These are phyloP conservation scores for Sporothrix curviconia DNA, from an alignment of 2,329 filamentous ascomycete species.

Conservation along the genomic window DNA sequence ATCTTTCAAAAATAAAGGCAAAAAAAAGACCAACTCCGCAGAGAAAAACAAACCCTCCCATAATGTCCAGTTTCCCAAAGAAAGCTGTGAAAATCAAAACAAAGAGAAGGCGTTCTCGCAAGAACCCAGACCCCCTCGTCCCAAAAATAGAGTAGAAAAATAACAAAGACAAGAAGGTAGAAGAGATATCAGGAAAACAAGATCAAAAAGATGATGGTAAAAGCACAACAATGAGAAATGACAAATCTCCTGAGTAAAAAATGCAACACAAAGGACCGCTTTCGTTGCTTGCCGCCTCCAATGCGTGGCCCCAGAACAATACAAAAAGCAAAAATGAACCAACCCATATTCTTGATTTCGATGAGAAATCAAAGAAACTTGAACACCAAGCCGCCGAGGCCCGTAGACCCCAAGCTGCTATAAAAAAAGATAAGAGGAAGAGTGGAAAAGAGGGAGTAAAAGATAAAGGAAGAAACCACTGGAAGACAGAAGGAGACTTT, in stretches of 20 bases:
- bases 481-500: constrained; percentile 29
- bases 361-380: constrained; percentile 9
- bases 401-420: neutral
- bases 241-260: constrained; percentile 2
- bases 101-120: neutral
- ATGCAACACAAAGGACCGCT: constrained; percentile 11
- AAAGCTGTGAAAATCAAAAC: neutral
- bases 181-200: neutral
- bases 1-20: constrained; percentile 13
- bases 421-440: constrained; percentile 7
- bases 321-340: constrained; percentile 2
- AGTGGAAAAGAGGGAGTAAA: constrained; percentile 3
- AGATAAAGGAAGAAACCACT: constrained; percentile 10
- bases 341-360: constrained; percentile 10
- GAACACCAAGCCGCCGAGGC: constrained; percentile 15
- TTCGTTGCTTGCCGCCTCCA: constrained; percentile 15
- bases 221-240: neutral
- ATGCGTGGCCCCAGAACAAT: constrained; percentile 10
- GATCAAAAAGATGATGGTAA: constrained; percentile 11
- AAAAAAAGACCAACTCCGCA: constrained; percentile 18
- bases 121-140: no score
- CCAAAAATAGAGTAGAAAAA: constrained; percentile 8
- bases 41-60: constrained; percentile 15
- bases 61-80: constrained; percentile 12
- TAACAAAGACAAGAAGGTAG: neutral